Conservation (phyloP, 192 early-diverging fungal species). For the Chytriomyces sp. region DNA sequence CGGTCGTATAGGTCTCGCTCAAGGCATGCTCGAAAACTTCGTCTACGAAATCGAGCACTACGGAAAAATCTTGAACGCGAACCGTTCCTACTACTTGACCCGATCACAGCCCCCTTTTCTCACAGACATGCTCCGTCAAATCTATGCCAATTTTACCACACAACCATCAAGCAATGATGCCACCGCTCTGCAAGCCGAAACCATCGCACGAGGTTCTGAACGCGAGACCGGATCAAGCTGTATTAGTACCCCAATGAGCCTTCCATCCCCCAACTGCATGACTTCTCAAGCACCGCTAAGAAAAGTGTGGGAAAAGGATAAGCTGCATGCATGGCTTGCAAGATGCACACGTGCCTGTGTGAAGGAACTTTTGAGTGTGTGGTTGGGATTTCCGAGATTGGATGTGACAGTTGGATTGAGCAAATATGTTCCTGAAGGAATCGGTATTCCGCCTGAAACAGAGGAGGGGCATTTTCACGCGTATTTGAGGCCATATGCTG, state of each 20-base stretch:
- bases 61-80: conserved; percentile 98
- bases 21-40: conserved; percentile 98
- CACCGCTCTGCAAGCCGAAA: conserved; percentile 25
- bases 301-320: conserved; percentile 31
- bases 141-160: conserved; percentile 65
- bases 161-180: conserved; percentile 18
- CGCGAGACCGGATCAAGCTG: background rate
- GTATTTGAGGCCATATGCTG: conserved; percentile 81
- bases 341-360: conserved; percentile 73
- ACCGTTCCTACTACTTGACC: conserved; percentile 94
- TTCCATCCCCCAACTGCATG: background rate
- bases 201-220: background rate
- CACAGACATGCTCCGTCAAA: conserved; percentile 91
- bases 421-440: conserved; percentile 85
- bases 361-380: conserved; percentile 91
- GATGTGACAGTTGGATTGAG: conserved; percentile 78
- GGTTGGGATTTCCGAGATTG: conserved; percentile 81
- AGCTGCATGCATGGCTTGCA: conserved; percentile 71
- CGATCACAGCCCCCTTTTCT: conserved; percentile 98
- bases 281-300: background rate
- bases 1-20: conserved; percentile 81
- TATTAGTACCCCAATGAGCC: background rate
- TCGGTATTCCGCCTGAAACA: conserved; percentile 98
- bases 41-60: conserved; percentile 97
- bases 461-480: conserved; percentile 75